phyloP scores from a whole-genome alignment of 371 early-diverging fungal genomes.

The Mucor racemosus region DNA sequence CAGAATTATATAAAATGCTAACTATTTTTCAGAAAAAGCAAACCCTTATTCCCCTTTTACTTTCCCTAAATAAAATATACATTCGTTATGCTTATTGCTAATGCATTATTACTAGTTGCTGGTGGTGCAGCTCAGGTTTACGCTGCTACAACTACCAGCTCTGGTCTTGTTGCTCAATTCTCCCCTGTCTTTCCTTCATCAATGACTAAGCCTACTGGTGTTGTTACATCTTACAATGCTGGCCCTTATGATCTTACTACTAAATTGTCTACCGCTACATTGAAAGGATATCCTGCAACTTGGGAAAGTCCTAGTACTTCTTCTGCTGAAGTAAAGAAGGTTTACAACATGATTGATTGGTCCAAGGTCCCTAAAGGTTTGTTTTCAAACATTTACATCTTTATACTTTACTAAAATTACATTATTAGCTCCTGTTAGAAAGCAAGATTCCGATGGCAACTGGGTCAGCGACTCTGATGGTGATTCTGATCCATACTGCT shows the following conservation, averaged over 20 bases:
- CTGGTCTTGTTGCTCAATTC: conserved; percentile 18
- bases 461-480: conserved; percentile 23
- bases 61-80: neutral
- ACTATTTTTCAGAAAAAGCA: neutral
- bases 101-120: conserved; percentile 13
- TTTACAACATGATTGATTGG: conserved; percentile 48
- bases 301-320: conserved; percentile 39
- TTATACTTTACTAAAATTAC: neutral
- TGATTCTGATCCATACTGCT: conserved; percentile 38
- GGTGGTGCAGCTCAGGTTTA: conserved; percentile 23
- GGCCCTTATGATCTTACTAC: conserved; percentile 11
- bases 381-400: neutral
- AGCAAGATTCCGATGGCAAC: conserved; percentile 26
- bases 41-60: neutral
- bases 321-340: conserved; percentile 41
- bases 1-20: neutral
- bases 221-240: conserved; percentile 19
- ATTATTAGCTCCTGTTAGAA: conserved; percentile 29
- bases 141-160: conserved; percentile 18
- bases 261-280: conserved; percentile 9
- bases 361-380: conserved; percentile 36
- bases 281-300: conserved; percentile 36
- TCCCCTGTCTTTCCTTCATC: conserved; percentile 25
- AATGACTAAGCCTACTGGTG: conserved; percentile 14
- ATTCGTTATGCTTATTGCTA: conserved; percentile 25